Conservation (phyloP, 169 alveolate species). For the Eimeria necatrix region DNA sequence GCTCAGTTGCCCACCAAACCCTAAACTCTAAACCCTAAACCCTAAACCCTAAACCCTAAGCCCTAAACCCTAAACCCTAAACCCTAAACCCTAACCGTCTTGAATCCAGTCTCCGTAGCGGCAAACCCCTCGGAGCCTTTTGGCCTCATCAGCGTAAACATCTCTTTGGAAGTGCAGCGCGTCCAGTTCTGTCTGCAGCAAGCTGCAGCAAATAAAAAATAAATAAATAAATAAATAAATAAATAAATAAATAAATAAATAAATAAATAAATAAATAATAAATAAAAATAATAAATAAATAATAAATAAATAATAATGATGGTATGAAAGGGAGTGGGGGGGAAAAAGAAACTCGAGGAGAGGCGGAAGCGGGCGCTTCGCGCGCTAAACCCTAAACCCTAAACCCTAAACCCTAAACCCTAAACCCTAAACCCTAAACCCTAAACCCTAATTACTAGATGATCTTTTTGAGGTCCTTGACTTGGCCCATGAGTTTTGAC, state of each 20-base stretch:
- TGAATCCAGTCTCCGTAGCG: constrained; percentile 68
- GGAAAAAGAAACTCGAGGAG: no score
- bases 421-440: not conserved
- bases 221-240: not conserved
- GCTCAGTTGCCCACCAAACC: no score
- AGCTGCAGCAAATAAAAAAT: not conserved
- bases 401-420: not conserved
- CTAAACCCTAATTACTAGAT: no score
- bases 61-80: constrained; percentile 63
- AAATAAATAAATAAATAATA: not conserved
- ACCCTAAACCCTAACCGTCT: constrained; percentile 14
- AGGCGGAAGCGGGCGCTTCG: no score
- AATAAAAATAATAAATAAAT: not conserved
- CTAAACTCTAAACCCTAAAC: no score
- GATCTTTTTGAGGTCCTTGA: constrained; percentile 48
- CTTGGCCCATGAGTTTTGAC: constrained; percentile 49
- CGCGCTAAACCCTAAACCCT: not conserved
- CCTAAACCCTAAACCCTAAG: constrained; percentile 29
- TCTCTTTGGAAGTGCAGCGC: constrained; percentile 81
- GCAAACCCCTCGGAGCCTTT: constrained; percentile 77
- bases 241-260: not conserved
- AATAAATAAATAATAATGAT: not conserved
- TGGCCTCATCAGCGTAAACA: constrained; percentile 81
- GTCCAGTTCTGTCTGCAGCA: constrained; percentile 80
- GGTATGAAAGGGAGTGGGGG: not conserved